Base-by-base conservation (phyloP, 176 grass and related monocot genomes). In the Bolboschoenus planiculmis region DNA sequence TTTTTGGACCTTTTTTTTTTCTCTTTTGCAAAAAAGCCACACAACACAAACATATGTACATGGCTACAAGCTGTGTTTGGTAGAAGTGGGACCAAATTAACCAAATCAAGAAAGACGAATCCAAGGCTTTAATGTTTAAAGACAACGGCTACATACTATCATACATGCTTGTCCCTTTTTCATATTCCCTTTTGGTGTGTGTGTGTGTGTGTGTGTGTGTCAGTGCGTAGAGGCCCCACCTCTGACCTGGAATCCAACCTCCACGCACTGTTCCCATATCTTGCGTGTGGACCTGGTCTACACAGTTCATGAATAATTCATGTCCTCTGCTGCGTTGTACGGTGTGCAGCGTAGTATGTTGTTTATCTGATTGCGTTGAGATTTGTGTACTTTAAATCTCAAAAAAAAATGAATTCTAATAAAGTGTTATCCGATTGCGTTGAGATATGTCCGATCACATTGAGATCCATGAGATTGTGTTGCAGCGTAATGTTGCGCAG, bases 61-160 rank as follows among this genome's bases (percentile, higher is more conserved):
- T 70, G 68, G 67, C 24, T 43, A 46, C 35, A 44, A 13, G 9
- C 68, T n/a, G 21, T 26, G 68, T 50, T 75, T 75, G 71, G 71
- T 75, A 53, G 26, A 18, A 29, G 27, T 53, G 46, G 72, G 46
- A 21, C 46, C 46, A 44, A 75, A 75, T 66, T 34, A 68, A n/a
- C 14, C 5, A 13, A 50, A 61, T 61, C 10, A 68, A 77, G 72
- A 77, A 50, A 51, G 44, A 51, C 44, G 72, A 53, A 77, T 77
- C 72, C 72, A 16, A 53, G 72, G 72, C 72, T 53, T 50, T 77
- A 77, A 20, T 31, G 46, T 51, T 77, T 33, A 77, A 77, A 53
- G 72, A 77, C 72, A 77, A 77, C 42, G 70, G 72, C 72, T 77
- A 77, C 44, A 76, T 76, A 75, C 3, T 29, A 76, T 31, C 26